These are phyloP conservation scores for Paecilomyces niveus DNA, from an alignment of 2,329 filamentous ascomycete genomes.

Conservation along the genomic window DNA sequence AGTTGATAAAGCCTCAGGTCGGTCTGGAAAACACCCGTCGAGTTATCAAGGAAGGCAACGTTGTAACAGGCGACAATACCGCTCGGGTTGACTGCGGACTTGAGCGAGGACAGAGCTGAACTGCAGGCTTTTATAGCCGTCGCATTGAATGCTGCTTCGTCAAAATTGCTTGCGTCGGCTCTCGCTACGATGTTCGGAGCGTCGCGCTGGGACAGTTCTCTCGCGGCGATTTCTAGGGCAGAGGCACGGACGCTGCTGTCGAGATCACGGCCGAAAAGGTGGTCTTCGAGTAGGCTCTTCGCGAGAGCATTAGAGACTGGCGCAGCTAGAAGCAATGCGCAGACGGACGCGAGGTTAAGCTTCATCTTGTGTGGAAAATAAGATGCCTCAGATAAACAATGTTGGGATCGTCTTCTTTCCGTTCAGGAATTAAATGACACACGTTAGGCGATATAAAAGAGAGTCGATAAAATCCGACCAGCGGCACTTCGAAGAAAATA, in stretches of 20 bases:
- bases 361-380: not conserved
- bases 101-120: slow-evolving; percentile 48
- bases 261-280: not conserved
- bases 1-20: slow-evolving; percentile 70
- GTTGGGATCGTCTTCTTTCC: not conserved
- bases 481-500: not conserved
- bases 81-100: slow-evolving; percentile 59
- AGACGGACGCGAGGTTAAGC: not conserved
- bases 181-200: not conserved
- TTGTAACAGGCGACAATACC: slow-evolving; percentile 81
- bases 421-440: not conserved
- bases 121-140: slow-evolving; percentile 54
- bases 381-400: not conserved
- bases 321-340: not conserved
- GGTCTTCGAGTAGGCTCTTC: not conserved
- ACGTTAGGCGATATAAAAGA: not conserved
- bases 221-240: not conserved
- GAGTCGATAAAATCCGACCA: not conserved
- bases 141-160: slow-evolving; percentile 18
- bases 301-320: not conserved
- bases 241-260: not conserved
- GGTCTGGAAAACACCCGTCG: slow-evolving; percentile 65
- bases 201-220: not conserved
- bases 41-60: slow-evolving; percentile 58
- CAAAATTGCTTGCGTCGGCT: slow-evolving; percentile 6